These are phyloP conservation scores for Suhomyces canberraensis DNA, from an alignment of 805 yeast species.

Conservation along the genomic window DNA sequence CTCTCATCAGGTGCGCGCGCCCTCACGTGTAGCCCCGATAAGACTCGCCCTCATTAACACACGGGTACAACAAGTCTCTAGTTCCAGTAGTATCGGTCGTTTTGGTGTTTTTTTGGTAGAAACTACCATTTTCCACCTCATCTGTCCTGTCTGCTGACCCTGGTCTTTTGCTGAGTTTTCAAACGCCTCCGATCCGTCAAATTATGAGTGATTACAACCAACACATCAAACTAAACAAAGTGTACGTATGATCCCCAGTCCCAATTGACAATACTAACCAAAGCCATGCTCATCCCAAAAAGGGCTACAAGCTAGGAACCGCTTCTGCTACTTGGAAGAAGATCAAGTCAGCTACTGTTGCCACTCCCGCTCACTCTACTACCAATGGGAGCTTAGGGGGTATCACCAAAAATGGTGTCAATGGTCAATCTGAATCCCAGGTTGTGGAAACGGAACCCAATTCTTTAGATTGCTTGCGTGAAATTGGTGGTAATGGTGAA, in stretches of 20 bases:
- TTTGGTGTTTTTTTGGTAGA: not conserved
- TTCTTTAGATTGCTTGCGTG: too few relatives aligned
- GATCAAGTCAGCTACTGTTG: conserved; percentile 31
- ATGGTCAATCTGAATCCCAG: not conserved
- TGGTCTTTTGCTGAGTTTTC: not conserved
- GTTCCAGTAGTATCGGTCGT: not conserved
- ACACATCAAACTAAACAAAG: conserved; percentile 20
- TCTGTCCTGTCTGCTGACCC: not conserved
- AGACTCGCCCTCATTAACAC: not conserved
- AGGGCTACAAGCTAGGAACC: conserved; percentile 38
- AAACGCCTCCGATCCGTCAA: too few relatives aligned
- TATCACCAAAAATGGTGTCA: not conserved
- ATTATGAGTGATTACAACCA: not conserved
- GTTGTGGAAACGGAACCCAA: not conserved
- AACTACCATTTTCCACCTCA: not conserved
- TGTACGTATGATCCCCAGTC: conserved; percentile 13
- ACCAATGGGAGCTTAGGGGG: not conserved
- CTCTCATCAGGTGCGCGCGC: not conserved
- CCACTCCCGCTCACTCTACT: conserved; percentile 6
- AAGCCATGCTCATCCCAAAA: conserved; percentile 31
- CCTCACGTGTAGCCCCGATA: not conserved
- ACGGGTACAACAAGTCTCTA: not conserved
- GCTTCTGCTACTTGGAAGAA: conserved; percentile 43
- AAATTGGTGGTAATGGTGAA: conserved; percentile 33
- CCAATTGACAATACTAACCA: conserved; percentile 11